Percentiles rank a stretch among this genome's conserved stretches.
Evolutionary conservation across 1,284 basidiomycete genomes (phyloP).

Genomic region (Neolentinus lepideus): DNA sequence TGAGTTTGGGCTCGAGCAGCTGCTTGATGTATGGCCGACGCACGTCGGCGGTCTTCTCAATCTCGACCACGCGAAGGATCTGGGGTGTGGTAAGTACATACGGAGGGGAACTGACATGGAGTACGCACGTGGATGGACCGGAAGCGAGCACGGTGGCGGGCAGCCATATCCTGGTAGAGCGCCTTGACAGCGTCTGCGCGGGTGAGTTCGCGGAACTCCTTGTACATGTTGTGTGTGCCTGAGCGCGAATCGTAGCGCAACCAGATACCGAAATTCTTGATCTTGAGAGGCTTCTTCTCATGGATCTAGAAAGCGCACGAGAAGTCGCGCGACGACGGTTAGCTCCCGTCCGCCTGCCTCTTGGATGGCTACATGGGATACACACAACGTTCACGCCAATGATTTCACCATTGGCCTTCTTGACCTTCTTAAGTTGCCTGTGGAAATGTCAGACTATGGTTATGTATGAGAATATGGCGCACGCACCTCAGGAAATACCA

Average conservation of each 20-base stretch:
- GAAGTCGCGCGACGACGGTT: constrained; percentile 21
- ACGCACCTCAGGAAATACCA: constrained; percentile 95
- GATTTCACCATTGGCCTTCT: constrained; percentile 99
- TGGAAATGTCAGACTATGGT: constrained; percentile 7
- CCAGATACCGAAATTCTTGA: constrained; percentile 99
- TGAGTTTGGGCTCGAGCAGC: constrained; percentile 84
- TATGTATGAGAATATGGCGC: neutral
- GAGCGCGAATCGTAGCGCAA: constrained; percentile 98
- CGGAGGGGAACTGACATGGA: neutral
- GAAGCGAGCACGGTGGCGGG: constrained; percentile 98
- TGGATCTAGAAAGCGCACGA: constrained; percentile 59
- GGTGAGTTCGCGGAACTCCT: constrained; percentile 96
- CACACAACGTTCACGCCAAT: constrained; percentile 96
- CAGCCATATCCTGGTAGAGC: constrained; percentile 99
- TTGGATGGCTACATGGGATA: constrained; percentile 82
- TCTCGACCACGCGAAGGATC: constrained; percentile 92
- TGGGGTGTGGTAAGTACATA: constrained; percentile 22
- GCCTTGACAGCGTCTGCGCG: constrained; percentile 95
- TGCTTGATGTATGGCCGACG: constrained; percentile 98
- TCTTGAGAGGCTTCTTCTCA: constrained; percentile 95
- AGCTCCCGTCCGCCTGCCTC: constrained; percentile 75
- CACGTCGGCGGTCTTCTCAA: constrained; percentile 89
- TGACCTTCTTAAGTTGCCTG: constrained; percentile 97
- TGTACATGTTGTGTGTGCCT: constrained; percentile 97
- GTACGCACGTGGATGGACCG: constrained; percentile 87